Percentiles rank a stretch among this genome's conserved stretches.
Conservation (phyloP, 1,284 basidiomycete genomes). For the Marasmius oreades region DNA sequence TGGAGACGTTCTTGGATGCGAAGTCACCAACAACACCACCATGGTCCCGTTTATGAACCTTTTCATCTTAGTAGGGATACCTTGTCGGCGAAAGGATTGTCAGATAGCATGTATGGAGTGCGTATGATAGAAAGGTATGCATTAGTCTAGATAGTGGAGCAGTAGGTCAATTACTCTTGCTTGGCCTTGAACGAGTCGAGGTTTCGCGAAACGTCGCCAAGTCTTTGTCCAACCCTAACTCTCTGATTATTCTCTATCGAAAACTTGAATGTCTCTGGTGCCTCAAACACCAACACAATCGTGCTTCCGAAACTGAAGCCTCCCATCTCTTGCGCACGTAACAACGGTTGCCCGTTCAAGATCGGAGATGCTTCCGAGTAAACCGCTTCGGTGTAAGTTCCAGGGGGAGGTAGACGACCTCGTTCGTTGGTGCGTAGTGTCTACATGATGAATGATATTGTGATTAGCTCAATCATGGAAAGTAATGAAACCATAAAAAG, state of each 20-base stretch:
- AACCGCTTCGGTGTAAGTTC: conserved; percentile 90
- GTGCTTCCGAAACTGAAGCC: conserved; percentile 96
- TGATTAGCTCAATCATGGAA: neutral
- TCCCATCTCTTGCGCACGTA: conserved; percentile 92
- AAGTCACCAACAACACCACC: neutral
- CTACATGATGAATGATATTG: conserved; percentile 27
- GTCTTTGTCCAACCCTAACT: conserved; percentile 81
- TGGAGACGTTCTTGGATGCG: neutral
- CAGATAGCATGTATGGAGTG: no score
- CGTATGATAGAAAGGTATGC: no score
- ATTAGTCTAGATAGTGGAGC: no score
- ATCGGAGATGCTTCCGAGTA: conserved; percentile 81
- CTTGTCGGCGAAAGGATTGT: no score
- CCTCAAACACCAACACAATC: conserved; percentile 96
- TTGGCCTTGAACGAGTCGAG: conserved; percentile 7
- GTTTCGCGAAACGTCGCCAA: conserved; percentile 65
- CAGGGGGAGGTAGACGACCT: conserved; percentile 72
- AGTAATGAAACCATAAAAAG: no score
- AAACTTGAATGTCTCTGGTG: conserved; percentile 84
- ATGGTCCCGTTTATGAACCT: neutral
- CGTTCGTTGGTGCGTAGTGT: conserved; percentile 83
- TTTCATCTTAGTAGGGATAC: no score
- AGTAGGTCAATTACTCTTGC: neutral
- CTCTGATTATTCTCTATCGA: conserved; percentile 79
- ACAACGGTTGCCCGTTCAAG: conserved; percentile 86